phyloP scores from a whole-genome alignment of 2,329 filamentous ascomycete species.

The Ustilaginoidea virens region DNA sequence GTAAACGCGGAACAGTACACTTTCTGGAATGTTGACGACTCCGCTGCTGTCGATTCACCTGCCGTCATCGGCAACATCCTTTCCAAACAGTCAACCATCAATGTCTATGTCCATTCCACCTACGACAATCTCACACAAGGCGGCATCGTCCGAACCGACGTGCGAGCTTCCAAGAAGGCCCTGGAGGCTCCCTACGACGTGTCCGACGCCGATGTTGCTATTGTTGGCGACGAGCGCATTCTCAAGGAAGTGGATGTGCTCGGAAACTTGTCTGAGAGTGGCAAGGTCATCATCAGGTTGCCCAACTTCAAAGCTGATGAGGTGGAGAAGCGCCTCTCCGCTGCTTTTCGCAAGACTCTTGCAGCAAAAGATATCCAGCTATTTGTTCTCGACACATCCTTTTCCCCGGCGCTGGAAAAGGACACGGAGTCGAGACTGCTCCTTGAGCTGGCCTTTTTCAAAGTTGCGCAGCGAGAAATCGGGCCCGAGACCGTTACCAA shows the following conservation, averaged over 20 bases:
- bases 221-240: slow-evolving; percentile 66
- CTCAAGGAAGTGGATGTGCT: slow-evolving; percentile 65
- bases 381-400: slow-evolving; percentile 58
- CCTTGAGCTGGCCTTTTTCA: slow-evolving; percentile 70
- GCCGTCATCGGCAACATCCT: slow-evolving; percentile 39
- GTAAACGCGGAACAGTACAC: slow-evolving; percentile 65
- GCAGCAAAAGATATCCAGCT: slow-evolving; percentile 56
- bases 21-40: slow-evolving; percentile 84
- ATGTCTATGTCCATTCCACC: slow-evolving; percentile 45
- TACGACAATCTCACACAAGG: slow-evolving; percentile 56
- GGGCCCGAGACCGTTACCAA: slow-evolving; percentile 49
- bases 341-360: slow-evolving; percentile 53
- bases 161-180: slow-evolving; percentile 68
- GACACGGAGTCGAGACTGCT: slow-evolving; percentile 53
- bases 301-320: slow-evolving; percentile 76
- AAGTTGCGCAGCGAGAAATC: slow-evolving; percentile 53
- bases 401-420: slow-evolving; percentile 51
- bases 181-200: slow-evolving; percentile 76
- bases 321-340: slow-evolving; percentile 70
- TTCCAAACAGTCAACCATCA: slow-evolving; percentile 57
- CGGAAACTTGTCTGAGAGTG: slow-evolving; percentile 51
- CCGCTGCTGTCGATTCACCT: slow-evolving; percentile 49
- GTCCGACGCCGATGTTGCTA: slow-evolving; percentile 61
- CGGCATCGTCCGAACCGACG: slow-evolving; percentile 68
- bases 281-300: slow-evolving; percentile 61